These are phyloP conservation scores for Hymenoscyphus repandus DNA, from an alignment of 2,329 filamentous ascomycete genomes.

Conservation along the genomic window DNA sequence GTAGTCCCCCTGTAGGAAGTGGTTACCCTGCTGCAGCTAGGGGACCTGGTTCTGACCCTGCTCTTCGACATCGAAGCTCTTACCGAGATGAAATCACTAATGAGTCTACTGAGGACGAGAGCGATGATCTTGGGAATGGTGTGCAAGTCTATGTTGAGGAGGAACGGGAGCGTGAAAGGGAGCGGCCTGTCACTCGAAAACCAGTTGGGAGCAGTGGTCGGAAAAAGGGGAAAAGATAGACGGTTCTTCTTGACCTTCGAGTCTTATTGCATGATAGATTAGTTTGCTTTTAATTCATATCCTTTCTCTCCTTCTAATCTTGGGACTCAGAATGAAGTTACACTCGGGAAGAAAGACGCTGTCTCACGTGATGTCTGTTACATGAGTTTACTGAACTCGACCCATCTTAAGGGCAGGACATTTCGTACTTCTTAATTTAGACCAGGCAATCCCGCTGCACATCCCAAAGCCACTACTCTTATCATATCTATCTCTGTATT, in stretches of 20 bases:
- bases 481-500: too few relatives aligned
- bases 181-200: slow-evolving; percentile 17
- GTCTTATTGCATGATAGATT: slow-evolving; percentile 7
- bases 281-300: slow-evolving; percentile 15
- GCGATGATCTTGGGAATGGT: slow-evolving; percentile 27
- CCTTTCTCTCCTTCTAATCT: not conserved
- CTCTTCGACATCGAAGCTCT: slow-evolving; percentile 13
- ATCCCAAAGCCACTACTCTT: too few relatives aligned
- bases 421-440: too few relatives aligned
- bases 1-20: slow-evolving; percentile 16
- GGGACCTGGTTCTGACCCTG: slow-evolving; percentile 19
- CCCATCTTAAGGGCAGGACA: too few relatives aligned
- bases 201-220: slow-evolving; percentile 17
- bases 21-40: slow-evolving; percentile 19
- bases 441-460: too few relatives aligned
- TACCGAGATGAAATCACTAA: slow-evolving; percentile 16
- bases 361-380: too few relatives aligned
- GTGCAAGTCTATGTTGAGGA: slow-evolving; percentile 27
- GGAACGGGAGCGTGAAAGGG: slow-evolving; percentile 11
- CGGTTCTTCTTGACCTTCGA: not conserved
- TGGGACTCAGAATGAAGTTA: too few relatives aligned
- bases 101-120: slow-evolving; percentile 18
- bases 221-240: slow-evolving; percentile 22
- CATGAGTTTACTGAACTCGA: too few relatives aligned
- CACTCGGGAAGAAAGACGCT: too few relatives aligned